phyloP scores from a whole-genome alignment of 257 asterid species.

The Perilla frutescens region DNA sequence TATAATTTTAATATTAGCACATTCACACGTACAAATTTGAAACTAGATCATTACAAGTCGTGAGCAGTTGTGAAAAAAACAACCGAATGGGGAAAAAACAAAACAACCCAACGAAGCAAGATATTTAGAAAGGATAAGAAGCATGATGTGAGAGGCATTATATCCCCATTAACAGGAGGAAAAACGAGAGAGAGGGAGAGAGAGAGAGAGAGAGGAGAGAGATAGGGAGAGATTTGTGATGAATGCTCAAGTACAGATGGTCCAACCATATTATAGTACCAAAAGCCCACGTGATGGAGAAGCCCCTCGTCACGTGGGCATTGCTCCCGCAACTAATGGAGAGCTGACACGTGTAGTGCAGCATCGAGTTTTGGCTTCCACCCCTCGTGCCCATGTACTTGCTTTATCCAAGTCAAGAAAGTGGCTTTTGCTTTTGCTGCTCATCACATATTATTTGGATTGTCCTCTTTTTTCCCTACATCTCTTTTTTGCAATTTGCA shows the following conservation, averaged over 20 bases:
- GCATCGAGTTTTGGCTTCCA: constrained; percentile 15
- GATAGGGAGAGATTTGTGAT: not conserved
- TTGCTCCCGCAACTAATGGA: not conserved
- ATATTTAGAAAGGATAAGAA: constrained; percentile 17
- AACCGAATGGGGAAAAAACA: not conserved
- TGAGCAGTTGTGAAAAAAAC: no score
- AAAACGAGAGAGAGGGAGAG: not conserved
- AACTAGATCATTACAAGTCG: no score
- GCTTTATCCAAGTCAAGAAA: not conserved
- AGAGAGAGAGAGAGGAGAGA: not conserved
- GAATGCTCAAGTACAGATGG: constrained; percentile 8
- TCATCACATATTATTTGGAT: not conserved
- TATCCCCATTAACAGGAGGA: not conserved
- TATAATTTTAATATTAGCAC: no score
- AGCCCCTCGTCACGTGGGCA: constrained; percentile 33
- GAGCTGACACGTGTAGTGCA: not conserved
- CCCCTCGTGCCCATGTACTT: constrained; percentile 13
- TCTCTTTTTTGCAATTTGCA: no score
- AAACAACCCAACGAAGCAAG: not conserved
- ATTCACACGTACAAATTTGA: not conserved
- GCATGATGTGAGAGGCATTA: constrained; percentile 26
- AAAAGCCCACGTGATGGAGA: constrained; percentile 33
- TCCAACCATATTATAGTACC: constrained; percentile 18
- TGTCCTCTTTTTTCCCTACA: not conserved
- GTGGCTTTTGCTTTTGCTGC: constrained; percentile 4